phyloP scores from a whole-genome alignment of 176 grass and related monocot genomes.

The Cenchrus purpureus region DNA sequence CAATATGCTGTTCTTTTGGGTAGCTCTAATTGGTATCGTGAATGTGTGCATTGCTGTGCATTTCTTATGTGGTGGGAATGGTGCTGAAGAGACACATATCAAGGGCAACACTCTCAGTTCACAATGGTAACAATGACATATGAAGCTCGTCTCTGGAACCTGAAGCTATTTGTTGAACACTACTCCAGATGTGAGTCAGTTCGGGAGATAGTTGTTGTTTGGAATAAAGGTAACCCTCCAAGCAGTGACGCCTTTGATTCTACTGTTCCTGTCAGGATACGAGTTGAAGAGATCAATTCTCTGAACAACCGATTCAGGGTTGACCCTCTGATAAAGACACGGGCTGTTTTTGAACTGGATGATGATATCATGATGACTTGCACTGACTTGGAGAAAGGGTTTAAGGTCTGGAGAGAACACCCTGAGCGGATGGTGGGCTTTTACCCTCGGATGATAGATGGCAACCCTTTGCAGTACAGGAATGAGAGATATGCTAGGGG shows the following conservation, averaged over 20 bases:
- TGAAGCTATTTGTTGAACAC: constrained; percentile 92
- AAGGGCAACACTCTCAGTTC: constrained; percentile 86
- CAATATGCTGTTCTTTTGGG: constrained; percentile 64
- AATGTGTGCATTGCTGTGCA: constrained; percentile 82
- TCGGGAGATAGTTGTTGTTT: constrained; percentile 91
- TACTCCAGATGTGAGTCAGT: constrained; percentile 96
- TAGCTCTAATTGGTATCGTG: constrained; percentile 53
- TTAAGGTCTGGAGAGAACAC: constrained; percentile 93
- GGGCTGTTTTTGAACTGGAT: constrained; percentile 88
- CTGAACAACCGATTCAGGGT: constrained; percentile 91
- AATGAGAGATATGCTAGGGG: constrained; percentile 94
- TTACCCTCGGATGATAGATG: constrained; percentile 88
- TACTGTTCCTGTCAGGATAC: constrained; percentile 87
- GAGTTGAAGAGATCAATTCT: constrained; percentile 83
- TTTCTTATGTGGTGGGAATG: constrained; percentile 79
- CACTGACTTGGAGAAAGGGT: constrained; percentile 95
- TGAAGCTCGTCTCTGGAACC: constrained; percentile 92
- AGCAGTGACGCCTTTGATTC: constrained; percentile 69
- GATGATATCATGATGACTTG: constrained; percentile 99
- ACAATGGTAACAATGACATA: constrained; percentile 98
- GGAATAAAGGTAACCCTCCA: constrained; percentile 95
- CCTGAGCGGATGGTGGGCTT: constrained; percentile 88
- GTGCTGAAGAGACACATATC: constrained; percentile 74
- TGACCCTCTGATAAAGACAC: constrained; percentile 90
- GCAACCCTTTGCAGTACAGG: constrained; percentile 69